Percentiles rank a stretch among this genome's conserved stretches.
Evolutionary conservation across 176 grass and related monocot species (phyloP).

Genomic region (Chrysopogon serrulatus): DNA sequence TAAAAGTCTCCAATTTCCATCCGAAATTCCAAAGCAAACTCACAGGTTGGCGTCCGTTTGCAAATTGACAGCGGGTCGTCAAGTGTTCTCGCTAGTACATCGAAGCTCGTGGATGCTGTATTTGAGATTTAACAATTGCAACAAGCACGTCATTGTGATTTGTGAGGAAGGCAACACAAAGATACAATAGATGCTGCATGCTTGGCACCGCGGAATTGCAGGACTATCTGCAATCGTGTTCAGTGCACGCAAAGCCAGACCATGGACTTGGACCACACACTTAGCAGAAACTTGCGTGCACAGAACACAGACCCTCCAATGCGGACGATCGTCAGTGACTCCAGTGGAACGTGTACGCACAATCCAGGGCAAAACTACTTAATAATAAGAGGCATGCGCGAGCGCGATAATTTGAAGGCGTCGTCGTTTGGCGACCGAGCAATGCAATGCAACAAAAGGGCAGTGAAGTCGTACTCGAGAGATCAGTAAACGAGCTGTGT

Average conservation of each 20-base stretch:
- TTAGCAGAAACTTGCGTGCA: neutral
- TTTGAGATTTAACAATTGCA: neutral
- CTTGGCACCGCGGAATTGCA: neutral
- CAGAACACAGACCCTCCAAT: neutral
- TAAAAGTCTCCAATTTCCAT: neutral
- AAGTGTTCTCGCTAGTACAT: no score
- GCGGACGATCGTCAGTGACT: neutral
- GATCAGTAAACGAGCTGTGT: neutral
- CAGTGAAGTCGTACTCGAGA: neutral
- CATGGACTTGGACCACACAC: neutral
- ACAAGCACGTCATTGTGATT: neutral
- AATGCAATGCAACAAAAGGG: neutral
- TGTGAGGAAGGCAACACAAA: conserved; percentile 11
- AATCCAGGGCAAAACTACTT: neutral
- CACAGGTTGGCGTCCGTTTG: neutral
- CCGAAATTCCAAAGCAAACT: neutral
- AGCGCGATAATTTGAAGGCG: neutral
- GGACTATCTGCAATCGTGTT: neutral
- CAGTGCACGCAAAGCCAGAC: conserved; percentile 28
- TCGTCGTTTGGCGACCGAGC: neutral
- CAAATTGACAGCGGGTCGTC: no score
- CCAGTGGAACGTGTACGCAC: neutral
- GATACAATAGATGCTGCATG: neutral
- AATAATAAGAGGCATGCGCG: neutral
- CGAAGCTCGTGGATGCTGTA: neutral